phyloP scores from a whole-genome alignment of 2,329 filamentous ascomycete species.

The Trichoderma sp. region DNA sequence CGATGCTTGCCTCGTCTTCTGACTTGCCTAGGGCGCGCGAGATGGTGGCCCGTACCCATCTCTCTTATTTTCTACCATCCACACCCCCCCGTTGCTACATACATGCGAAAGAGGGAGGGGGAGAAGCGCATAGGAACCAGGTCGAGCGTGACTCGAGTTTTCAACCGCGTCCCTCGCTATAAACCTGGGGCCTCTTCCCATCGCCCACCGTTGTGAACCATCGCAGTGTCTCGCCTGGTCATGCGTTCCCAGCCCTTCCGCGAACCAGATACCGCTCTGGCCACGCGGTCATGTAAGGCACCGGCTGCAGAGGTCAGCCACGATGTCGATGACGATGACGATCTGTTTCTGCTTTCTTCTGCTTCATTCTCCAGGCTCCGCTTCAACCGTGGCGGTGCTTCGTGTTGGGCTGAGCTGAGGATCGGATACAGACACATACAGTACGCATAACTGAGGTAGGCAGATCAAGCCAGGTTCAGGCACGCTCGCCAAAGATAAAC shows the following conservation, averaged over 20 bases:
- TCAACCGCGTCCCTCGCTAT: conserved; percentile 38
- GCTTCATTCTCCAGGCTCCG: not conserved
- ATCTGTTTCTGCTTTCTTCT: conserved; percentile 6
- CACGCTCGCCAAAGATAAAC: not conserved
- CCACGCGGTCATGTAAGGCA: conserved; percentile 41
- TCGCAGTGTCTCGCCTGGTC: conserved; percentile 36
- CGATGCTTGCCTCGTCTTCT: conserved; percentile 32
- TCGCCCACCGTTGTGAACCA: conserved; percentile 38
- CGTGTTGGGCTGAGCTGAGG: conserved; percentile 1
- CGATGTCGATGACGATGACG: conserved; percentile 26
- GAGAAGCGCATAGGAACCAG: conserved; percentile 27
- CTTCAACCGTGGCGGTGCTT: conserved; percentile 14
- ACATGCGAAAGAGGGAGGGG: conserved; percentile 21
- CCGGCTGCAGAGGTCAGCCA: conserved; percentile 33
- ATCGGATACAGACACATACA: not conserved
- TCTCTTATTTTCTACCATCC: not conserved
- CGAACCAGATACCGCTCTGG: conserved; percentile 29
- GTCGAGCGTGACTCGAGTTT: conserved; percentile 48
- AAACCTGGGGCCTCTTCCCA: conserved; percentile 32
- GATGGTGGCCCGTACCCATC: conserved; percentile 30
- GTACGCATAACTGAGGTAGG: not conserved
- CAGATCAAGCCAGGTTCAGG: conserved; percentile 22
- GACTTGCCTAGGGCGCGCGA: conserved; percentile 32
- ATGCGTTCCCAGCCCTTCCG: conserved; percentile 33
- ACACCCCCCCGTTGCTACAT: conserved; percentile 27